phyloP scores from a whole-genome alignment of 495 filamentous ascomycete species.

The Neurospora sp. region DNA sequence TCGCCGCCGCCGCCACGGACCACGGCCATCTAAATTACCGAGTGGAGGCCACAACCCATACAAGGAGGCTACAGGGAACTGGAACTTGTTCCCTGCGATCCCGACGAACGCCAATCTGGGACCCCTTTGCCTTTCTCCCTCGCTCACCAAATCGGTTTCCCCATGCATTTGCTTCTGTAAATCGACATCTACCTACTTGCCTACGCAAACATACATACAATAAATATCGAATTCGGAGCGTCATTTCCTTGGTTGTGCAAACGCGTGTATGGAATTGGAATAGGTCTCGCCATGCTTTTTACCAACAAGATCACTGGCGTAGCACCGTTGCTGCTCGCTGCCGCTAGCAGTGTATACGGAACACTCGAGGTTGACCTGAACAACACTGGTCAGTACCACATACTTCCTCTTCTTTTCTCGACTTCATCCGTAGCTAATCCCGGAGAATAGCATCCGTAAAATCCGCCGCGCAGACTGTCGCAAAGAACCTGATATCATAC shows the following conservation, averaged over 20 bases:
- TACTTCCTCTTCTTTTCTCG: not conserved
- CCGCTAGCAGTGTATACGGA: not conserved
- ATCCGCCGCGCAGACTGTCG: slow-evolving; percentile 17
- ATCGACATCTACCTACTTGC: not conserved
- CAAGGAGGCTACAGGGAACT: not conserved
- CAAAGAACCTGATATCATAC: slow-evolving; percentile 47
- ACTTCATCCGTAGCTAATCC: not conserved
- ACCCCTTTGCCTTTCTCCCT: not conserved
- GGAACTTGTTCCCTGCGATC: not conserved
- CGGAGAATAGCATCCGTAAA: slow-evolving; percentile 14
- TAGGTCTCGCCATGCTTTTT: not conserved
- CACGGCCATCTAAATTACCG: not conserved
- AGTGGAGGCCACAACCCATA: not conserved
- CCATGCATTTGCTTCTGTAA: not conserved
- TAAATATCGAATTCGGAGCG: not conserved
- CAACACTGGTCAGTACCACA: slow-evolving; percentile 3
- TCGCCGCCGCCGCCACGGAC: not conserved
- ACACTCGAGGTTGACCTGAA: slow-evolving; percentile 11
- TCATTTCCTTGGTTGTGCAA: not conserved
- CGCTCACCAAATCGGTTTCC: not conserved
- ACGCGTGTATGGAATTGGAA: not conserved
- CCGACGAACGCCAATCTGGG: not conserved
- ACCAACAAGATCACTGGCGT: not conserved
- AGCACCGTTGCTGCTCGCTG: not conserved
- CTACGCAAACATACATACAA: not conserved